Base-by-base conservation (phyloP, 2,329 filamentous ascomycete species). In the Dactylonectria estremocensis region DNA sequence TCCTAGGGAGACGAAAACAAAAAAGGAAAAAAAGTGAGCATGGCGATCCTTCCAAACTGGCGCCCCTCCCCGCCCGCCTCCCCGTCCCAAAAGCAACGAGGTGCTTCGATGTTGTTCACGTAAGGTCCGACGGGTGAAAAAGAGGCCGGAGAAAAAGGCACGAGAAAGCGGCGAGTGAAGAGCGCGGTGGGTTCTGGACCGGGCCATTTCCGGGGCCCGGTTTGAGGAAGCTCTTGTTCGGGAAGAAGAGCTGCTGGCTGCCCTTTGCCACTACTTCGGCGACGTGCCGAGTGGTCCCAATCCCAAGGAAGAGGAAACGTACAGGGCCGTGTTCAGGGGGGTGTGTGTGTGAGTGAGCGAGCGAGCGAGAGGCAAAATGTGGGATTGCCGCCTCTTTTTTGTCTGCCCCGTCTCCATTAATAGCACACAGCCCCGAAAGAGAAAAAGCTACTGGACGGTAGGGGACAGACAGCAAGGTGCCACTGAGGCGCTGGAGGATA, bases 151-250 rank as follows among this genome's bases (percentile, higher is more conserved):
- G 6, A 5, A 43, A 16, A 14, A 8, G 40, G 40, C 16, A n/a
- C 14, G 40, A 14, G 16, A n/a, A 14, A n/a, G 40, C 40, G 40
- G 40, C 40, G 50, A 37, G 13, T 43, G 24, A 35, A 37, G 33
- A 52, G 52, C 33, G 53, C 35, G 20, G 24, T 28, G 7, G 24
- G 70, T 74, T 74, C 73, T 72, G 66, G 73, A 70, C 69, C 64
- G 68, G 69, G 48, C 73, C 24, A 72, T 71, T 66, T 60, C 58
- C n/a, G n/a, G n/a, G n/a, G n/a, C n/a, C n/a, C n/a, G n/a, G n/a
- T n/a, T n/a, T n/a, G n/a, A n/a, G n/a, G n/a, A n/a, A n/a, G n/a
- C n/a, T n/a, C n/a, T n/a, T n/a, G n/a, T n/a, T n/a, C n/a, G n/a
- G n/a, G n/a, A n/a, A n/a, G n/a, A n/a, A n/a, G n/a, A n/a, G n/a